A percentile compares a stretch with the other conserved stretches of the same genome.
phyloP scores from a whole-genome alignment of 1,139 yeast genomes.

The Yamadazyma conglobata region DNA sequence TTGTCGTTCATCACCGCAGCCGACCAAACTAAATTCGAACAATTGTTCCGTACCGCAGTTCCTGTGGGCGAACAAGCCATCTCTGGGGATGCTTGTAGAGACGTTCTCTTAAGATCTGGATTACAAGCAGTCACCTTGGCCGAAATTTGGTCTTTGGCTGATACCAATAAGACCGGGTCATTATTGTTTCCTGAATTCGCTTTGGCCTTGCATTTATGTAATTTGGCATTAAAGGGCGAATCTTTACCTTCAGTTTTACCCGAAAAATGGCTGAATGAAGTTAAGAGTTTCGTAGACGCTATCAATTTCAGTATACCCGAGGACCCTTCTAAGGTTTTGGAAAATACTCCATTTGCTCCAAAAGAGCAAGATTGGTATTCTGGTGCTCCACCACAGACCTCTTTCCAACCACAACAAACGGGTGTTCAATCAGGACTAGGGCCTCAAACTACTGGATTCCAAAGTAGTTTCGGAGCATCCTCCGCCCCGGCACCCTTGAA shows the following conservation, averaged over 20 bases:
- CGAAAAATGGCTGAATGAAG: slow-evolving; percentile 74
- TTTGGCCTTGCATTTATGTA: slow-evolving; percentile 84
- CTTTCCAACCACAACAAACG: slow-evolving; percentile 22
- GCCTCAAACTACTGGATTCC: slow-evolving; percentile 8
- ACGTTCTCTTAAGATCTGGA: slow-evolving; percentile 76
- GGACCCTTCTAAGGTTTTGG: slow-evolving; percentile 40
- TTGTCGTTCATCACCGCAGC: slow-evolving; percentile 79
- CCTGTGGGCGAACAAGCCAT: slow-evolving; percentile 76
- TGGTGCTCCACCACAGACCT: slow-evolving; percentile 12
- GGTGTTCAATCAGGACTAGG: slow-evolving; percentile 26
- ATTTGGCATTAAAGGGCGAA: slow-evolving; percentile 72
- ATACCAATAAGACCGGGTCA: slow-evolving; percentile 80
- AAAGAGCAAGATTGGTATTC: slow-evolving; percentile 28
- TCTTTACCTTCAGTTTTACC: slow-evolving; percentile 73
- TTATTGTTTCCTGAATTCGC: slow-evolving; percentile 94
- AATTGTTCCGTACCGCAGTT: slow-evolving; percentile 73
- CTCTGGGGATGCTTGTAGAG: slow-evolving; percentile 74
- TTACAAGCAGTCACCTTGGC: slow-evolving; percentile 74
- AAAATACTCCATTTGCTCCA: slow-evolving; percentile 47
- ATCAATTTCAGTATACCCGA: slow-evolving; percentile 79
- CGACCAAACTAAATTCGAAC: slow-evolving; percentile 84
- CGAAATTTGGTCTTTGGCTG: slow-evolving; percentile 87
- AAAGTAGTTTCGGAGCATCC: slow-evolving; percentile 12
- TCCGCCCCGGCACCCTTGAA: slow-evolving; percentile 17
- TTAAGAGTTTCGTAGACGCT: slow-evolving; percentile 80